Base-by-base conservation (phyloP, 495 filamentous ascomycete species). In the Diplogelasinospora grovesii region DNA sequence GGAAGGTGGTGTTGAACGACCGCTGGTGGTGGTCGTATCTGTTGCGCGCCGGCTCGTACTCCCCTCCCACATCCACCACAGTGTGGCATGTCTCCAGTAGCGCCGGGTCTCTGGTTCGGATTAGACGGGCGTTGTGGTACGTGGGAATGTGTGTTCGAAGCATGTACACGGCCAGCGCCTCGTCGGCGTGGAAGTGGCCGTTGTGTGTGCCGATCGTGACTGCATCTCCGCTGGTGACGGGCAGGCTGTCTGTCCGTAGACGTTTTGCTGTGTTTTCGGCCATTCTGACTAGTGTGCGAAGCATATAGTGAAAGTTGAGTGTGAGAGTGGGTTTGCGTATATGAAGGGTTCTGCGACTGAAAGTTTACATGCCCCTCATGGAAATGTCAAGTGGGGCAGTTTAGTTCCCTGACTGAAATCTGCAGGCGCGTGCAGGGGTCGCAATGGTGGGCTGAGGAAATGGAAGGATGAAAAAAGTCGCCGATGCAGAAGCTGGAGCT, bases 1-100 rank as follows among this genome's bases (percentile, higher is more conserved):
- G 86, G 60, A 81, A 81, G 26, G 79, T 85, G 44, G 86, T 85
- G 39, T 60, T 56, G 68, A 98, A 98, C 50, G 78, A 82, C 39
- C 89, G 87, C 66, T 98, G 92, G 74, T 98, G 92, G 70, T 98
- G 92, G 63, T 98, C 92, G 68, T 85, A 98, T 44, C 89, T 83
- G 63, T 89, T 78, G 43, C 52, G 61, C 16, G 72, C 49, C 21
- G 86, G 57, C 52, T 93, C 79, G 65, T 97, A 95, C 64, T 88
- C 83, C 42, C 88, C 89, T 55, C 89, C 85, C 6, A 97, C 92
- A 54, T 98, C 92, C 31, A 97, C 93, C 40, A 98, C 89, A 24
- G 85, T 93, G 68, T 95, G 83, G 70, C 92, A 98, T 41, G 74
- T 77, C 15, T 77, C 70, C 20, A 98, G 84, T 9, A 81, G 59